These are phyloP conservation scores for Austropuccinia psidii DNA, from an alignment of 1,284 basidiomycete genomes.

Conservation along the genomic window DNA sequence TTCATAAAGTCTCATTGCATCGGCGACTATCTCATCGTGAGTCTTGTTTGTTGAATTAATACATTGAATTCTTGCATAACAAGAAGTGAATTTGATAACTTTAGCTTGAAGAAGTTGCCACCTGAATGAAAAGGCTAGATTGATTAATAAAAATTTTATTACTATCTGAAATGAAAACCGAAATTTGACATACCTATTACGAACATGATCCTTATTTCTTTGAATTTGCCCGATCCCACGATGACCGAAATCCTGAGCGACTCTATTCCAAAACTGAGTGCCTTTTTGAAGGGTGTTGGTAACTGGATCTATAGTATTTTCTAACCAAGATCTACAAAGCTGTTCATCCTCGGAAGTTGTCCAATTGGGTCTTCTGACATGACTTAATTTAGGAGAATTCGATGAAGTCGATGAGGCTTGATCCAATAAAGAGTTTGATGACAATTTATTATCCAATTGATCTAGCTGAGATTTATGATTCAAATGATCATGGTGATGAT, in stretches of 20 bases:
- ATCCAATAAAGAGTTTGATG: no score
- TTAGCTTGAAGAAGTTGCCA: not conserved
- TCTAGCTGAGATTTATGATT: no score
- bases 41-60: not conserved
- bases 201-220: not conserved
- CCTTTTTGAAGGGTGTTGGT: not conserved
- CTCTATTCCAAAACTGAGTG: not conserved
- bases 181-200: not conserved
- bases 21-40: not conserved
- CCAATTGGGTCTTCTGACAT: conserved; percentile 12
- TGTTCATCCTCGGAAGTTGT: not conserved
- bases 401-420: no score
- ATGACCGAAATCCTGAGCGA: not conserved
- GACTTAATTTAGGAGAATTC: no score
- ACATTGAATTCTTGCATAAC: not conserved
- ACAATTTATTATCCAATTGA: no score
- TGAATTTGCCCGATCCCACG: not conserved
- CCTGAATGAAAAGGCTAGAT: not conserved
- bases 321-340: conserved; percentile 1
- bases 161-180: not conserved
- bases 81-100: not conserved
- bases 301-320: not conserved
- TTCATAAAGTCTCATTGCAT: not conserved
- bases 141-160: not conserved
- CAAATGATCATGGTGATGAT: no score